Conservation (phyloP, 2,329 filamentous ascomycete genomes). For the Samsoniella hepiali region DNA sequence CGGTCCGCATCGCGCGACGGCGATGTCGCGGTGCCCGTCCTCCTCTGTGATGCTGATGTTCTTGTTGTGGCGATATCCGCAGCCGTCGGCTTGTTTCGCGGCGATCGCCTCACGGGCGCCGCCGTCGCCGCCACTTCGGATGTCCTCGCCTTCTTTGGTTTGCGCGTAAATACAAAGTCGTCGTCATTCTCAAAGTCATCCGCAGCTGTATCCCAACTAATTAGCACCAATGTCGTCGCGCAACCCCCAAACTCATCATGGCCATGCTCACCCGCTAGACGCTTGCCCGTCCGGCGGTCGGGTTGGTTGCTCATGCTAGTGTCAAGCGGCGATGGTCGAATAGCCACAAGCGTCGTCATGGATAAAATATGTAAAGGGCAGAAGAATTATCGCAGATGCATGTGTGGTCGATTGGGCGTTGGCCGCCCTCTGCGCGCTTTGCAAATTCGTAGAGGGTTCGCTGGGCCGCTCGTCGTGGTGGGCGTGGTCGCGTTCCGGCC, state of each 20-base stretch:
- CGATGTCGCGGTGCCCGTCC: background rate
- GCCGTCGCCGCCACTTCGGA: slow-evolving; percentile 43
- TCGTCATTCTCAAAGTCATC: slow-evolving; percentile 67
- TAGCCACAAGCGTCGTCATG: slow-evolving; percentile 68
- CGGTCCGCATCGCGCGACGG: slow-evolving; percentile 34
- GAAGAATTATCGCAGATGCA: background rate
- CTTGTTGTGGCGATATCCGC: background rate
- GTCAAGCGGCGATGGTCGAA: slow-evolving; percentile 62
- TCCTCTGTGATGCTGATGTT: background rate
- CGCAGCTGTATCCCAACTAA: slow-evolving; percentile 29
- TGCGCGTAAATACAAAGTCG: slow-evolving; percentile 72
- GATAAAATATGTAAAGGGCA: slow-evolving; percentile 37
- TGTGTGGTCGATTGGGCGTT: background rate
- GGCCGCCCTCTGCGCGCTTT: background rate
- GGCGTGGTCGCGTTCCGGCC: slow-evolving; percentile 11
- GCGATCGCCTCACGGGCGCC: slow-evolving; percentile 40
- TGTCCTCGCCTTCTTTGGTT: slow-evolving; percentile 62
- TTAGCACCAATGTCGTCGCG: slow-evolving; percentile 20
- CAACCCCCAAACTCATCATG: background rate
- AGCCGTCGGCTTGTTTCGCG: slow-evolving; percentile 28
- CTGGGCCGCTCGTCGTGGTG: background rate
- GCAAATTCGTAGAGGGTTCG: background rate
- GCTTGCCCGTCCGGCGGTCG: slow-evolving; percentile 60
- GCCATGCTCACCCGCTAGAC: slow-evolving; percentile 55
- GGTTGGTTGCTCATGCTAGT: slow-evolving; percentile 66